Base-by-base conservation (phyloP, 1,139 yeast species). In the Yamadazyma taylorii region DNA sequence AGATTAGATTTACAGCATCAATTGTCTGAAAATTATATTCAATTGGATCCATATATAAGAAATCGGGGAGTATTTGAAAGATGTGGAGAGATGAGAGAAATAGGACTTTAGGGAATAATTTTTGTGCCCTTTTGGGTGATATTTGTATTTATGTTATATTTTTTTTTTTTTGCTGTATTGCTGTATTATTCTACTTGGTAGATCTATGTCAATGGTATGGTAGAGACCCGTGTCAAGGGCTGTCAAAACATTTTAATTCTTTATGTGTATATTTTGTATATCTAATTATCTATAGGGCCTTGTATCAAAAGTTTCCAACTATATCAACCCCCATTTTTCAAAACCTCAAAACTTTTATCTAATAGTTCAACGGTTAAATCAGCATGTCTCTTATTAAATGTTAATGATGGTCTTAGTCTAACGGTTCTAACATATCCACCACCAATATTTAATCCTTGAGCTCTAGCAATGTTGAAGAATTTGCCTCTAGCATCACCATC, bases 381-480 rank as follows among this genome's bases (percentile, higher is more conserved):
- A 34, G 85, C 88, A 53, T 83, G 92, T 60, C 78, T 77, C 63
- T 80, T 74, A 62, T 80, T 86, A 55, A 83, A 84, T 17, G 78
- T 75, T 56, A 84, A 69, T 33, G 85, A 73, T 37, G 92, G 92
- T 61, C 92, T 77, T 60, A 84, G 70, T 61, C 92, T 77, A 38
- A 84, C 80, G 32, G 86, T 76, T 45, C 68, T 72, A 37, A 75
- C 81, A 33, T 88, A 88, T 60, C 90, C 84, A 28, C 87, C 90
- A 44, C 92, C 92, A 52, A 82, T 73, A 61, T 83, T 82, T 45
- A 83, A 72, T 55, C 92, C 92, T 32, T 58, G 69, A 27, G 62
- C 50, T 61, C 76, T 78, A 72, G 79, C 72, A 45, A 72, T 74
- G 41, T 52, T 50, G 56, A 81, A 62, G 63, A 84, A 81, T 53